phyloP scores from a whole-genome alignment of 495 filamentous ascomycete species.

The Sporormia fimetaria region DNA sequence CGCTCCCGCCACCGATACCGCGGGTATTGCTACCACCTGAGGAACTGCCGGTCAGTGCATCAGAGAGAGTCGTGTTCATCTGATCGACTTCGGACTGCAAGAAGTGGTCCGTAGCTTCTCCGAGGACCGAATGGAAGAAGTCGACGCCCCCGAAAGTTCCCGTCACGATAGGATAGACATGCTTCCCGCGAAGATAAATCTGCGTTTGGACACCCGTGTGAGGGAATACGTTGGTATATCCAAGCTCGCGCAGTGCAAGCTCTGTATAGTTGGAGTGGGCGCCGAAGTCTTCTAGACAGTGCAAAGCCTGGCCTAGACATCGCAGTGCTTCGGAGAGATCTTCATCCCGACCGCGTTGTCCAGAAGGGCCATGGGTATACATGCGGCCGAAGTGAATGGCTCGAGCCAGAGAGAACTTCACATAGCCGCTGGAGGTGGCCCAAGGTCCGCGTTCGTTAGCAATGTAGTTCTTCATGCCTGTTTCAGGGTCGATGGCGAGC shows the following conservation, averaged over 20 bases:
- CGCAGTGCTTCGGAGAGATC: constrained; percentile 86
- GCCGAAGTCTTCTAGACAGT: constrained; percentile 90
- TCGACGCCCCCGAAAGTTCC: constrained; percentile 92
- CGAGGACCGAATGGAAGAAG: constrained; percentile 92
- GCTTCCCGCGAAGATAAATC: constrained; percentile 59
- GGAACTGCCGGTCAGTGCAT: constrained; percentile 44
- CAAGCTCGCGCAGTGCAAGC: constrained; percentile 74
- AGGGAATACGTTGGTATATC: constrained; percentile 69
- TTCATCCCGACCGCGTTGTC: constrained; percentile 57
- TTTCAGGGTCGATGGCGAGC: constrained; percentile 68
- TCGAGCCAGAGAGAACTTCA: constrained; percentile 71
- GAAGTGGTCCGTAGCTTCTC: constrained; percentile 91
- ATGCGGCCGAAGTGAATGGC: constrained; percentile 82
- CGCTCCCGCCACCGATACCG: constrained; percentile 31
- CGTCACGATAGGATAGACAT: constrained; percentile 79
- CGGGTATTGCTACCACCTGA: constrained; percentile 30
- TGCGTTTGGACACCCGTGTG: constrained; percentile 68
- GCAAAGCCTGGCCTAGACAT: constrained; percentile 79
- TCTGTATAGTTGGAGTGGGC: constrained; percentile 95
- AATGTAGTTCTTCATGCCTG: constrained; percentile 99
- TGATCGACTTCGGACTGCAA: constrained; percentile 91
- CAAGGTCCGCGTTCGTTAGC: constrained; percentile 75
- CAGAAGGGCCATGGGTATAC: constrained; percentile 60
- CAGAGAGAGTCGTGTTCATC: constrained; percentile 61
- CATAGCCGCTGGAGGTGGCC: constrained; percentile 83